Percentiles rank a stretch among this genome's conserved stretches.
These are phyloP conservation scores for Mortierella antarctica DNA, from an alignment of 192 early-diverging fungal species.

Conservation along the genomic window DNA sequence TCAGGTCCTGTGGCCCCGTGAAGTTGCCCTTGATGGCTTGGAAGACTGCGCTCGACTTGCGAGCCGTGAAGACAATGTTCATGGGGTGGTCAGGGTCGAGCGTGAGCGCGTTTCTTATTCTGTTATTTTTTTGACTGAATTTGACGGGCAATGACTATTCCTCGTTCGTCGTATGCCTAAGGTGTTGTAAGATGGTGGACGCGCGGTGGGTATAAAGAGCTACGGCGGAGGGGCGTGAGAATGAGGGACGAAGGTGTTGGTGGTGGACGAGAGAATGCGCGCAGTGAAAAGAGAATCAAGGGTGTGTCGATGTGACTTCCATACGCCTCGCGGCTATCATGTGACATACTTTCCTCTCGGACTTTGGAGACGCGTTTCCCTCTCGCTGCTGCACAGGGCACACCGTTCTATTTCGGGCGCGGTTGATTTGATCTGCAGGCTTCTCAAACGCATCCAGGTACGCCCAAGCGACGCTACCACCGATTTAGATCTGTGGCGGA, in stretches of 20 bases:
- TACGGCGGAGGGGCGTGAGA: not conserved
- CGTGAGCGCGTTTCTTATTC: not conserved
- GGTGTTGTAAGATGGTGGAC: not conserved
- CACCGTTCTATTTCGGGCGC: too few species aligned
- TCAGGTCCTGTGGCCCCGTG: constrained; percentile 65
- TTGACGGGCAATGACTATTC: not conserved
- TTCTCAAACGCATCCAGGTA: not conserved
- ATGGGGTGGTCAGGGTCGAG: constrained; percentile 5
- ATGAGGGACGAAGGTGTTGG: not conserved
- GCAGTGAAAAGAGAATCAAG: too few species aligned
- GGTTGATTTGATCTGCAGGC: too few species aligned
- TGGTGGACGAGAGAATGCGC: not conserved
- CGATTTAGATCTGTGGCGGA: not conserved
- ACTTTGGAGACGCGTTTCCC: too few species aligned
- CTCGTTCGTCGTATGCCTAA: not conserved
- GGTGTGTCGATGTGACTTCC: too few species aligned
- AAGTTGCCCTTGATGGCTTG: constrained; percentile 74
- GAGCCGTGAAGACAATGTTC: constrained; percentile 77
- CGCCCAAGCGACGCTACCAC: not conserved
- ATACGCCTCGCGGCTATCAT: too few species aligned
- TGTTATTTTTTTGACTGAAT: not conserved
- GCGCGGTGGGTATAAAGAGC: not conserved
- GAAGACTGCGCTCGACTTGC: constrained; percentile 80
- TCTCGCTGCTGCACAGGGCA: too few species aligned
- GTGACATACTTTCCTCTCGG: too few species aligned